These are phyloP conservation scores for Fomitopsis pulvina DNA, from an alignment of 768 basidiomycete genomes.

Conservation along the genomic window DNA sequence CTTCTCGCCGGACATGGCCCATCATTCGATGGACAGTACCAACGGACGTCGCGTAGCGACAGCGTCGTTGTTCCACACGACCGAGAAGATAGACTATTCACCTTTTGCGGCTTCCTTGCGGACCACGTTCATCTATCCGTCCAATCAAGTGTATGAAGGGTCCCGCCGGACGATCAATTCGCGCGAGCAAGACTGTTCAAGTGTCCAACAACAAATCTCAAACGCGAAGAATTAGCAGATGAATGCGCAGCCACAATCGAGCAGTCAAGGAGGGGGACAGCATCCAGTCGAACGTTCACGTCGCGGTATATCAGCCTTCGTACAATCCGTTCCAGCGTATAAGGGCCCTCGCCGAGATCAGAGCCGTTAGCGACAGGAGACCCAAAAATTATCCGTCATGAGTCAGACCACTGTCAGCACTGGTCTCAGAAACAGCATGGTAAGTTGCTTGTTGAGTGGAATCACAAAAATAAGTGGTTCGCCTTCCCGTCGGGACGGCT, in stretches of 20 bases:
- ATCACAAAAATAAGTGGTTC: slow-evolving; percentile 4
- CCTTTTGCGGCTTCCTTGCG: slow-evolving; percentile 1
- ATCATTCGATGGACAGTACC: not conserved
- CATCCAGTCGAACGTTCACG: not conserved
- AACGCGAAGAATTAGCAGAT: not conserved
- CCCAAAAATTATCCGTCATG: slow-evolving; percentile 2
- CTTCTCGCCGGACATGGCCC: not conserved
- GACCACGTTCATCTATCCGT: slow-evolving; percentile 2
- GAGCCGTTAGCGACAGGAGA: not conserved
- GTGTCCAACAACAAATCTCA: not conserved
- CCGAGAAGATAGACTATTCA: not conserved
- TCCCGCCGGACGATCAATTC: not conserved
- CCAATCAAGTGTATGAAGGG: too few species aligned
- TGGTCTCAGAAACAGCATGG: not conserved
- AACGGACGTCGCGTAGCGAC: slow-evolving; percentile 2
- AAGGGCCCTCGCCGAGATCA: not conserved
- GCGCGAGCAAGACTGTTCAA: not conserved
- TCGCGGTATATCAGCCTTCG: not conserved
- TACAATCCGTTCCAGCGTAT: not conserved
- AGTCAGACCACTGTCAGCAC: slow-evolving; percentile 5
- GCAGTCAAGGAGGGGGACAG: not conserved
- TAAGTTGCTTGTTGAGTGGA: not conserved
- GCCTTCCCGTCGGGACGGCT: slow-evolving; percentile 6
- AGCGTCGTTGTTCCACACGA: not conserved
- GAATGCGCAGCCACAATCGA: not conserved